Base-by-base conservation (phyloP, 108 stramenopile genomes). In the Nitzschia sp. region DNA sequence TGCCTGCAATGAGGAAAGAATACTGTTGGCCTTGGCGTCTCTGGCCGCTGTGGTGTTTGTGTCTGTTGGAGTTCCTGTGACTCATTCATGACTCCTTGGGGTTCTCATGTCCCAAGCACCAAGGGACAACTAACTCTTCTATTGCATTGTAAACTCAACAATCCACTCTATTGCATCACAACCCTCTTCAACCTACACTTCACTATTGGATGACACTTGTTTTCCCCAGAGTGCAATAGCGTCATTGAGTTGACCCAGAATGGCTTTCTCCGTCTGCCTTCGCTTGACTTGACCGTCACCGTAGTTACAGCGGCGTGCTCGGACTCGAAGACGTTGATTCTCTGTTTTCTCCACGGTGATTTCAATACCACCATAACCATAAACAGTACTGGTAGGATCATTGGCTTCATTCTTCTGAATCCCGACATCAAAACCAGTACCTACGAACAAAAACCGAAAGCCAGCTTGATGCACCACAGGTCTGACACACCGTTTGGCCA, bases 241-340 rank as follows among this genome's bases (percentile, higher is more conserved):
- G 24, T 87, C 83, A 57, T 83, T 54, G 57, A 93, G 65, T 19
- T 76, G 79, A 22, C 77, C 80, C 50, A 93, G 26, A 44, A 93
- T 89, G 0, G 88, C 82, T 11, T 75, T 65, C 69, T 93, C 92
- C 59, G 80, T 86, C 67, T 90, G 53, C 63, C 89, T 89, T 70
- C 90, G 90, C n/a, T 89, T 73, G 20, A 86, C 76, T 8, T 84
- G 83, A 38, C 76, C 85, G 12, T 74, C 72, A 22, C 82, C 83
- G 70, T 88, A 86, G 59, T 93, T 93, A 70, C 87, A 89, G 43
- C 92, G 77, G 14, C 83, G 67, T 0, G 87, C 92, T 59, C 92
- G 78, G 20, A 93, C 88, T 34, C 92, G 84, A 10, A 93, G 60
- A n/a, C 66, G 59, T 24, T 60, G 61, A 25, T 43, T 19, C n/a